Evolutionary conservation across 352 stramenopile species (phyloP).

Genomic region (Phytophthora ramorum): DNA sequence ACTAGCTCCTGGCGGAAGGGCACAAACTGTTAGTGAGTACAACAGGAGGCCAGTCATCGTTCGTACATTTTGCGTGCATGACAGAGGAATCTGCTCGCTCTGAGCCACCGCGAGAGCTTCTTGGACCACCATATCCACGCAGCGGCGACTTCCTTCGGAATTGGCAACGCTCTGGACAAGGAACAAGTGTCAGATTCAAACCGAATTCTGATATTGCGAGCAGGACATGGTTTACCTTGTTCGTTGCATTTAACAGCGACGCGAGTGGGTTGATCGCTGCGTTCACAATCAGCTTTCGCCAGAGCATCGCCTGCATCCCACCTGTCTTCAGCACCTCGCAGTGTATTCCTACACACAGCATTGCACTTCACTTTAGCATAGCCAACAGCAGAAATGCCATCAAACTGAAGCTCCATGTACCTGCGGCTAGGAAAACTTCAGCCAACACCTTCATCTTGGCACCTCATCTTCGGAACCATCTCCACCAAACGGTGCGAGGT

Average conservation of each 20-base stretch:
- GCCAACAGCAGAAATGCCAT: not conserved
- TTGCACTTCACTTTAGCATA: not conserved
- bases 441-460: constrained; percentile 40
- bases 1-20: constrained; percentile 54
- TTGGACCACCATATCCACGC: constrained; percentile 60
- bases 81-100: constrained; percentile 52
- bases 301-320: constrained; percentile 71
- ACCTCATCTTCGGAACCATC: not conserved
- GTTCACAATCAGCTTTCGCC: constrained; percentile 85
- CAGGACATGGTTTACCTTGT: constrained; percentile 34
- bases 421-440: constrained; percentile 44
- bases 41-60: not conserved
- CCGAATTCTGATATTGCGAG: not conserved
- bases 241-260: constrained; percentile 62
- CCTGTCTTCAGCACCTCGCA: constrained; percentile 46
- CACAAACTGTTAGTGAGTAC: constrained; percentile 4
- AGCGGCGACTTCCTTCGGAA: constrained; percentile 50
- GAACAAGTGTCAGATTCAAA: not conserved
- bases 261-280: constrained; percentile 81
- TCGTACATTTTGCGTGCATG: constrained; percentile 36
- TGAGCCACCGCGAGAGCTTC: constrained; percentile 62
- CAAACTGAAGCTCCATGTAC: constrained; percentile 29
- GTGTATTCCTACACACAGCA: constrained; percentile 40
- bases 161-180: constrained; percentile 44
- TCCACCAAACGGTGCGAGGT: constrained; percentile 48